Evolutionary conservation across 306 rosid genomes (phyloP), one percentile per base, ranked within the genome.

Genomic region (Mimosa bimucronata): DNA sequence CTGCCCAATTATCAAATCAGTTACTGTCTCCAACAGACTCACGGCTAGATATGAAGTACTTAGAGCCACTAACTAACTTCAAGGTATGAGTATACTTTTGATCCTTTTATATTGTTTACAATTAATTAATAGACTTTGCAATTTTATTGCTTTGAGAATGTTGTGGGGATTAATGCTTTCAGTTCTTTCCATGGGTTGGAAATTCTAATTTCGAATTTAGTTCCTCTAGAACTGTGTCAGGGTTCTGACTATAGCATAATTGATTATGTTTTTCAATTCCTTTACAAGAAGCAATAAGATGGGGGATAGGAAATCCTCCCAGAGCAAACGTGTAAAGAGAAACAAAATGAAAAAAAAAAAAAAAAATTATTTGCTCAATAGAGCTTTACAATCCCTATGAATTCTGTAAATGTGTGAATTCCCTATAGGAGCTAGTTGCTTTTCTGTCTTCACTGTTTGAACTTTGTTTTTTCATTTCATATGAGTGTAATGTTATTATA

Each of bases 1-100:
- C 91, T 40, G 85, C 87, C 66, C 89, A 85, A 65, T 77, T 90
- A 78, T 91, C 93, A 12, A 90, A 73, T 81, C 98, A 95, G 84
- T 79, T 95, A 66, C 82, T 78, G 52, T 83, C 97, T 2, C 98
- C 97, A 58, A 81, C 88, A 18, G 98, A 93, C 69, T 64, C 83
- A 30, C 87, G 60, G 37, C 31, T 81, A 37, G 97, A 92, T 77
- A 57, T 80, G 18, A 91, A 88, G 83, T 78, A 67, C 70, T 28
- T 79, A 7, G 94, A 93, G 85, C 84, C 83, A 44, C 86, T 95
- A 75, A 61, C 86, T 79, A 86, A 89, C 85, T 88, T 87, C 75
- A 98, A 95, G 99, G 99, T 95, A 86, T 44, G 13, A 61, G 34
- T 55, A 29, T 50, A 52, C 21, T 26, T 73, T 60, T 28, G 46